These are phyloP conservation scores for Discostella stelligeroides DNA, from an alignment of 108 stramenopile species.

Conservation along the genomic window DNA sequence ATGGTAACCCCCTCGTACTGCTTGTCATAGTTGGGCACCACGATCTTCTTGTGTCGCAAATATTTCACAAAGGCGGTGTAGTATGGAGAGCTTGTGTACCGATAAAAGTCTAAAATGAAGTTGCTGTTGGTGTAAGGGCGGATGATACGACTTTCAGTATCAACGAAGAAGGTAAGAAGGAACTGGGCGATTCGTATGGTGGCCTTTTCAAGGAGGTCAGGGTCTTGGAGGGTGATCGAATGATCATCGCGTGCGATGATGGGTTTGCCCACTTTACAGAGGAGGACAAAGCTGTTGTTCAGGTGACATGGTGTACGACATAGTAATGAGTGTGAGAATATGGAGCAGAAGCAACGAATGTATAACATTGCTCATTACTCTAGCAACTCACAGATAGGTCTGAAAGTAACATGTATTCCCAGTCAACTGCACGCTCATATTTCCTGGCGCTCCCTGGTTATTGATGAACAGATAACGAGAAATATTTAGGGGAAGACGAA, in stretches of 20 bases:
- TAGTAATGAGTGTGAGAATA: not conserved
- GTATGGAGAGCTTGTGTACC: slow-evolving; percentile 49
- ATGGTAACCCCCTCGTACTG: slow-evolving; percentile 42
- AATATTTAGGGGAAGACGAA: slow-evolving; percentile 32
- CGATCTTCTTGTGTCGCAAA: slow-evolving; percentile 25
- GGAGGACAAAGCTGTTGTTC: slow-evolving; percentile 49
- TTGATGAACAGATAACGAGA: slow-evolving; percentile 53
- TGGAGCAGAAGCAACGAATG: too few relatives aligned
- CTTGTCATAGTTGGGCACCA: slow-evolving; percentile 42
- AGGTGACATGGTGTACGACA: not conserved
- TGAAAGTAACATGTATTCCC: slow-evolving; percentile 64
- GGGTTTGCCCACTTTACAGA: slow-evolving; percentile 53
- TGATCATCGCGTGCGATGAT: slow-evolving; percentile 28
- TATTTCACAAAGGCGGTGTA: slow-evolving; percentile 36
- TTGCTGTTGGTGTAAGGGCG: slow-evolving; percentile 59
- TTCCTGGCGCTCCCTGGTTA: not conserved
- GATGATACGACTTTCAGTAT: slow-evolving; percentile 32
- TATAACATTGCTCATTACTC: too few relatives aligned
- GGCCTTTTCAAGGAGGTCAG: slow-evolving; percentile 37
- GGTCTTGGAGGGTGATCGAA: slow-evolving; percentile 34
- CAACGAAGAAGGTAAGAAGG: slow-evolving; percentile 57
- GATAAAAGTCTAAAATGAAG: slow-evolving; percentile 54
- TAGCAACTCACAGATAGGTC: slow-evolving; percentile 50
- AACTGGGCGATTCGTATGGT: slow-evolving; percentile 47
- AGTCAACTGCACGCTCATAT: slow-evolving; percentile 57